Base-by-base conservation (phyloP, 331 rosid species). In the Phaseolus coccineus region DNA sequence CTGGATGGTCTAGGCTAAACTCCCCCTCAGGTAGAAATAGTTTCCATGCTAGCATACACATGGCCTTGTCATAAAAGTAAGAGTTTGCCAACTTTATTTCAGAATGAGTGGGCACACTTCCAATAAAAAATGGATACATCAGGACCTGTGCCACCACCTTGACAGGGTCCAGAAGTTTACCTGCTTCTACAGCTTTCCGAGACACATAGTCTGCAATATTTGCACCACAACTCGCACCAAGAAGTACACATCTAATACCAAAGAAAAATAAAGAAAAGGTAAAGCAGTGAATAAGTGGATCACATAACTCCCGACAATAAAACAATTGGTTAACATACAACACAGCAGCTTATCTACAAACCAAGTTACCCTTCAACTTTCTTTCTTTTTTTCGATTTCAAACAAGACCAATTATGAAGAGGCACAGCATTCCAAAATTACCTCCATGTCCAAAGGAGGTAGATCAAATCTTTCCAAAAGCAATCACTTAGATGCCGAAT, bases 161-260 rank as follows among this genome's bases (percentile, higher is more conserved):
- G 86, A 95, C 92, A 28, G 99, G 99, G 78, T 95, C 97, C 84
- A 93, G 81, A 80, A 83, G 97, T 82, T 84, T 85, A 65, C 99
- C 98, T 9, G 93, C 89, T 88, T 93, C 99, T 39, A 93, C 96
- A 70, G 98, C 93, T 86, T 93, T 95, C 71, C 88, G 93, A 81
- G 98, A 94, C 77, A 95, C 98, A 55, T 87, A 87, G 76, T 95
- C 90, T 46, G 98, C 98, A 88, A 95, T 89, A 84, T 95, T 95
- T 62, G 99, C 98, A 80, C 99, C 99, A 84, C 98, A 95, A 84
- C 99, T 95, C 70, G 86, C 98, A 19, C 98, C 99, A 59, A 95
- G 94, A 77, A 95, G 99, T 84, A 95, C 94, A 63, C 98, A 91
- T 83, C 99, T 93, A 74, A 77, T 55, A 80, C 44, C 46, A 75